Evolutionary conservation across 2,329 filamentous ascomycete genomes (phyloP).

Genomic region (Calonectria multiphialidica): DNA sequence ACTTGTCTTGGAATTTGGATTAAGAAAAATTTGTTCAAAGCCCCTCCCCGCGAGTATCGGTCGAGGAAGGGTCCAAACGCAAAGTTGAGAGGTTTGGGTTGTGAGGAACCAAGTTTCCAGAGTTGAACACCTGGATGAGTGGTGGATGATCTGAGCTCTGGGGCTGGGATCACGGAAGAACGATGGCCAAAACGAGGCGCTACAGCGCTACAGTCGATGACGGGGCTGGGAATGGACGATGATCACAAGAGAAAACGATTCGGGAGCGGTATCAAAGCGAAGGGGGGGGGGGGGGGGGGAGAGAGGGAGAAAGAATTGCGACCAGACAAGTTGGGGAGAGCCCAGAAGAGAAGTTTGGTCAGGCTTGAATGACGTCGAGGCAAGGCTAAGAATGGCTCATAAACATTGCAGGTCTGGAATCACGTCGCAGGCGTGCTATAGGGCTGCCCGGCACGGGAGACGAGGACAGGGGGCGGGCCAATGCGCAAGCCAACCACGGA

Average conservation of each 20-base stretch:
- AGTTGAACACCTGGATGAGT: neutral
- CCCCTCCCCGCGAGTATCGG: slow-evolving; percentile 34
- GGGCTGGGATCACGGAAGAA: slow-evolving; percentile 11
- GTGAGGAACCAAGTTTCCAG: slow-evolving; percentile 25
- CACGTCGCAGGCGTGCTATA: slow-evolving; percentile 39
- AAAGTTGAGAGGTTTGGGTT: slow-evolving; percentile 27
- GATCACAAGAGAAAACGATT: slow-evolving; percentile 7
- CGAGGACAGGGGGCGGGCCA: slow-evolving; percentile 8
- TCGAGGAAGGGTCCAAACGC: slow-evolving; percentile 24
- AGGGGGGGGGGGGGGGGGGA: neutral
- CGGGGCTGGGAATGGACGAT: neutral
- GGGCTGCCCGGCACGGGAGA: slow-evolving; percentile 31
- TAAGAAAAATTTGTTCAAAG: slow-evolving; percentile 28
- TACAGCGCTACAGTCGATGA: slow-evolving; percentile 22
- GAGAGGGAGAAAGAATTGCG: too few species aligned
- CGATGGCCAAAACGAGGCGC: neutral
- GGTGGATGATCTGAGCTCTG: slow-evolving; percentile 8
- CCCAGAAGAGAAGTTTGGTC: slow-evolving; percentile 15
- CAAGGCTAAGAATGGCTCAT: slow-evolving; percentile 30
- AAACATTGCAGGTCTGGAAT: slow-evolving; percentile 38
- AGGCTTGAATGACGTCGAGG: slow-evolving; percentile 35
- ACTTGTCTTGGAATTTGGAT: slow-evolving; percentile 36
- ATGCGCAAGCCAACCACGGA: slow-evolving; percentile 13
- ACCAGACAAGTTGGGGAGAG: neutral
- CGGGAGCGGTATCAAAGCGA: slow-evolving; percentile 1